Base-by-base conservation (phyloP, 2,329 filamentous ascomycete species). In the Helotiales sp. region DNA sequence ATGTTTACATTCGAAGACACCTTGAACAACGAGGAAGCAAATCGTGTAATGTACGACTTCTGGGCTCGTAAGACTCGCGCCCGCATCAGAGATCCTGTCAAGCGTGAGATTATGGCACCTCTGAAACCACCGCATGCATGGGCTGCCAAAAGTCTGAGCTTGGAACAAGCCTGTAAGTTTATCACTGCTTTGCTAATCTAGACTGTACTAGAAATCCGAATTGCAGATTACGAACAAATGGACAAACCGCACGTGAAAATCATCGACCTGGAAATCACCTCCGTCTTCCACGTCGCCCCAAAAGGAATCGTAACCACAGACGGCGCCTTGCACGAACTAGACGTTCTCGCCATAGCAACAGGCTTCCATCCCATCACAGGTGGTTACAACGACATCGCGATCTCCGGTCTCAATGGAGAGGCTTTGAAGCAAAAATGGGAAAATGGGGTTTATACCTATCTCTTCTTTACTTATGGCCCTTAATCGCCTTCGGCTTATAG, bases 401-500 rank as follows among this genome's bases (percentile, higher is more conserved):
- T 80, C 9, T 61, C 74, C 61, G 77, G 74, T 59, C 73, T 77
- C 55, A 36, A 75, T 54, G 65, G 69, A 9, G 69, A 69, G 1
- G 69, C 69, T 8, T 73, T 80, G 5, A 58, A 73, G 19, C 70
- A 78, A n/a, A 70, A 79, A 52, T 80, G 78, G 78, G 62, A 65
- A 22, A 53, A 64, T 1, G 75, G 75, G 0, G 74, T 74, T 2
- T 70, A 71, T 44, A 79, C 77, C 0, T 79, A 79, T 54, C 73
- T 81, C 2, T 80, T 81, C 69, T 72, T 77, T 61, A 71, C 80
- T 49, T 85, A 84, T 65, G 82, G 82, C 0, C 73, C 77, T 0
- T 83, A 86, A n/a, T 80, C 74, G 0, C 83, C 83, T 0, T 84
- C 81, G 0, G 75, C 81, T 0, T 71, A 85, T 5, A 70, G 75